Conservation (phyloP, 225 moss, liverwort and hornwort genomes). For the Marchantia polymorpha region DNA sequence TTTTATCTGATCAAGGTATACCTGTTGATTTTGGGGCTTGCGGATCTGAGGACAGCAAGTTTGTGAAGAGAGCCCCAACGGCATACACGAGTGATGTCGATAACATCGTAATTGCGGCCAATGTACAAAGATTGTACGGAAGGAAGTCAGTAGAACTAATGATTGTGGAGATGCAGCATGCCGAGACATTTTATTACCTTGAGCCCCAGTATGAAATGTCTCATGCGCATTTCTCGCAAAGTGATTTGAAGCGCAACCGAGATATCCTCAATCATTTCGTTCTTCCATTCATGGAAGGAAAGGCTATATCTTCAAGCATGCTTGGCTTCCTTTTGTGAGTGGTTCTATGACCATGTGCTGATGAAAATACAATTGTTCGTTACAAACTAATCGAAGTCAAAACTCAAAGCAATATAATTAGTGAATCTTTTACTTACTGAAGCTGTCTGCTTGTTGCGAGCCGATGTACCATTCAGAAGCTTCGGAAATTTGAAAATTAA, state of each 20-base stretch:
- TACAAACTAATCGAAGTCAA: no score
- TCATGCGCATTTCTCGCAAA: conserved; percentile 37
- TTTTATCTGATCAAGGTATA: conserved; percentile 62
- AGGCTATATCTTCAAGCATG: conserved; percentile 58
- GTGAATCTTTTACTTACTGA: no score
- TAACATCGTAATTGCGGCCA: conserved; percentile 69
- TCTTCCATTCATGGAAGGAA: conserved; percentile 79
- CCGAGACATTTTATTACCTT: conserved; percentile 65
- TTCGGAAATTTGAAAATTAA: no score
- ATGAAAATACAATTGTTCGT: no score
- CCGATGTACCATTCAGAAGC: no score
- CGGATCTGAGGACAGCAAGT: conserved; percentile 46
- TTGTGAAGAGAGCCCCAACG: conserved; percentile 56
- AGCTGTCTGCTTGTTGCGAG: no score
- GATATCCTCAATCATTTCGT: conserved; percentile 66
- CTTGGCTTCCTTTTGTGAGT: conserved; percentile 80
- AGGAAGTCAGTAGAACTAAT: conserved; percentile 32
- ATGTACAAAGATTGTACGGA: conserved; percentile 70
- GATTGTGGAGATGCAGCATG: conserved; percentile 74
- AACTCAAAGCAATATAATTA: no score
- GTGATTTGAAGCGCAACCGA: conserved; percentile 56
- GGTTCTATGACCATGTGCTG: neutral
- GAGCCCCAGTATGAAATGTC: conserved; percentile 58
- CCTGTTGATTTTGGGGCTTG: conserved; percentile 32
- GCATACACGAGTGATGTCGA: conserved; percentile 82